Base-by-base conservation (phyloP, 768 basidiomycete species). In the Brasilioporus rufonigricans region DNA sequence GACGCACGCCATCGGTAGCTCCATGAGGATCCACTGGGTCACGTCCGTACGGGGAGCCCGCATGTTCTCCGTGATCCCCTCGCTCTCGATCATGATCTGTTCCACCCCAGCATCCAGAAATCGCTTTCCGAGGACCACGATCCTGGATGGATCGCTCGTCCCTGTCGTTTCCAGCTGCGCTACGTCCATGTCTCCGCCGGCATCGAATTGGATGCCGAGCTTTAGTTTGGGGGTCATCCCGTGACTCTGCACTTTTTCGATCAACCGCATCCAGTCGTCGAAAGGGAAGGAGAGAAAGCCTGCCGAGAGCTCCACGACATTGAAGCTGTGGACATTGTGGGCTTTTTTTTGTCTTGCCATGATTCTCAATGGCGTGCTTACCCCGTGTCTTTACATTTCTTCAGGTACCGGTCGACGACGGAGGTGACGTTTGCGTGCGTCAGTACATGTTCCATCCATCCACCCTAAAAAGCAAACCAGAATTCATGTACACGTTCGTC, bases 61-160 rank as follows among this genome's bases (percentile, higher is more conserved):
- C 31, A 78, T 76, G 61, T 78, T 78, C 60, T 78, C 77, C 1
- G 76, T 77, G 59, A 78, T 77, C 13, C 76, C 75, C 53, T 76
- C n/a, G 52, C 73, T 75, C 58, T 79, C 77, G 45, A n/a, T n/a
- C n/a, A 77, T 79, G 43, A 77, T 71, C 66, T 75, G 75, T 65
- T 78, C 59, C 11, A 76, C 73, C 6, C 75, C 75, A 1, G 74
- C 74, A n/a, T 78, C 66, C 6, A 78, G 50, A 50, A 78, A 74
- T 7, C 59, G 67, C 14, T 73, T 73, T 21, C 73, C 75, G 19
- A 75, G 66, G 56, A 75, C 72, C 40, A 78, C 71, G 23, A 77
- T 44, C 19, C 40, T 59, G 7, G 57, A 59, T 13, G 57, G 49
- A 50, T 55, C 49, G 26, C 52, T 60, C 23, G 72, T 76, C 1